These are phyloP conservation scores for Wickerhamiella alocasiicola DNA, from an alignment of 805 yeast species.

Conservation along the genomic window DNA sequence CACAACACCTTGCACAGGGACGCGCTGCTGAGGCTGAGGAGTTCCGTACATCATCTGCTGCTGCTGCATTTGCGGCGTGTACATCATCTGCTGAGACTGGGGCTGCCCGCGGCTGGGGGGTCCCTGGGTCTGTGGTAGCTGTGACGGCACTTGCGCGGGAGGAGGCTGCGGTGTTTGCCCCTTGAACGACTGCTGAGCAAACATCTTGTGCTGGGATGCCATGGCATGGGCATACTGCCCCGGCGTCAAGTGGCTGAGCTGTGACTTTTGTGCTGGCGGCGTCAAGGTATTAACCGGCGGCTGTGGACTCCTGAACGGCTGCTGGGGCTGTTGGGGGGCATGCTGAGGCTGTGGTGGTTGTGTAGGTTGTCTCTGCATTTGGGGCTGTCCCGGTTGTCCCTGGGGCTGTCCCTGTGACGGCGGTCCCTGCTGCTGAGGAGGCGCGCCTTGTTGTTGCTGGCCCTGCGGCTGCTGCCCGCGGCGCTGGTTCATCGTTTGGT, in stretches of 20 bases:
- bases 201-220: constrained; percentile 17
- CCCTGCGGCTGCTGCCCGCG: constrained; percentile 18
- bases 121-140: neutral
- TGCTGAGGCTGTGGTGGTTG: constrained; percentile 5
- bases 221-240: constrained; percentile 12
- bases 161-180: constrained; percentile 13
- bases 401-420: constrained; percentile 17
- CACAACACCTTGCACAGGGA: constrained; percentile 1
- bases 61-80: constrained; percentile 6
- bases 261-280: constrained; percentile 15
- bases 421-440: constrained; percentile 21
- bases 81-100: neutral
- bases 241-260: constrained; percentile 11
- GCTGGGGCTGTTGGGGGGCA: constrained; percentile 14
- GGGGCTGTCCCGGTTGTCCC: constrained; percentile 18
- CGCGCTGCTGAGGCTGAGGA: constrained; percentile 10
- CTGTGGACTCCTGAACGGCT: constrained; percentile 14
- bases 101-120: neutral
- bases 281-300: constrained; percentile 11
- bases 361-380: constrained; percentile 16
- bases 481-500: constrained; percentile 23
- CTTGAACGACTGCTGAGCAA: constrained; percentile 14
- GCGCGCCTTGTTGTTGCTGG: constrained; percentile 3
- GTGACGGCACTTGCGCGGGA: constrained; percentile 12
- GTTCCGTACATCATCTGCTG: constrained; percentile 2